phyloP scores from a whole-genome alignment of 2,329 filamentous ascomycete genomes.

The Diaporthe citrichinensis region DNA sequence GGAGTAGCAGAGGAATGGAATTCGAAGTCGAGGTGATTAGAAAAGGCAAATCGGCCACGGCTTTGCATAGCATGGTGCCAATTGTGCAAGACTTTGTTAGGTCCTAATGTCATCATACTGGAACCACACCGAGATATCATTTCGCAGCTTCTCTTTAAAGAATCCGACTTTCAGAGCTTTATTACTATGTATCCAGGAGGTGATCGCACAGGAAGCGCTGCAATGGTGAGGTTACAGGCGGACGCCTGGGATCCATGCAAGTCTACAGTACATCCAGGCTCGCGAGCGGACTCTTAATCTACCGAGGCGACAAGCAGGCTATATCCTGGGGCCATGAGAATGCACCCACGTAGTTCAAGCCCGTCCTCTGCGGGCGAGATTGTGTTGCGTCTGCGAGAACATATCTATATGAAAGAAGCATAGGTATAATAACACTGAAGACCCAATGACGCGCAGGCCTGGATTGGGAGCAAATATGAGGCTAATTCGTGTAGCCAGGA shows the following conservation, averaged over 20 bases:
- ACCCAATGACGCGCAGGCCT: constrained; percentile 10
- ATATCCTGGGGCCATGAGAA: neutral
- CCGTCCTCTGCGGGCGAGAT: neutral
- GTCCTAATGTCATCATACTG: neutral
- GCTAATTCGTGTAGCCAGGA: constrained; percentile 25
- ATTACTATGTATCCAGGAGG: neutral
- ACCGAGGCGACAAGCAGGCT: neutral
- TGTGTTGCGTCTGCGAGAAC: neutral
- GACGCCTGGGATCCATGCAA: neutral
- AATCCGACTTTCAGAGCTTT: neutral
- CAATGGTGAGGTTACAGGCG: neutral
- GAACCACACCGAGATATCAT: neutral
- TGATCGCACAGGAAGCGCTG: neutral
- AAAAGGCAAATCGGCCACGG: neutral
- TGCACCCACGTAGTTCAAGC: neutral
- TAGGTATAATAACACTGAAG: neutral
- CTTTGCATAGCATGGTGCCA: neutral
- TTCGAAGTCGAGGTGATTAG: neutral
- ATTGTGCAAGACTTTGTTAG: neutral
- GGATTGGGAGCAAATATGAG: constrained; percentile 17
- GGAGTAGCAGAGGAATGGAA: neutral
- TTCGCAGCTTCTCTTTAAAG: neutral
- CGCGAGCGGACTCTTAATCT: constrained; percentile 5
- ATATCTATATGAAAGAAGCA: neutral
- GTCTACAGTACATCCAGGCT: too few species aligned